Conservation (phyloP, 306 rosid species). For the Acacia confusa region DNA sequence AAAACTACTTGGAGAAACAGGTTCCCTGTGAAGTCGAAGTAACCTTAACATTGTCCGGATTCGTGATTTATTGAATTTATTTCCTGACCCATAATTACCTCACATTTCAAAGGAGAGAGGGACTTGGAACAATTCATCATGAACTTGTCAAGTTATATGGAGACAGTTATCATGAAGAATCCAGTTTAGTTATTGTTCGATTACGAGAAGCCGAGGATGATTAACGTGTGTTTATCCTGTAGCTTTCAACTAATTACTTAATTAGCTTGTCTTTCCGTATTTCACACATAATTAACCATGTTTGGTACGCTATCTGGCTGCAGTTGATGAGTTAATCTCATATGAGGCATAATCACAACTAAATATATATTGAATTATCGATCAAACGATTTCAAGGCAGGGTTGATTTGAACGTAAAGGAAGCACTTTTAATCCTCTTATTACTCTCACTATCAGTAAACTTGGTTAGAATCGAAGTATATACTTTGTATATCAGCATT, state of each 20-base stretch:
- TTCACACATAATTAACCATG: not conserved
- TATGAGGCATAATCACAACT: not conserved
- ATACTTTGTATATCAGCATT: not conserved
- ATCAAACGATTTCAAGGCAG: not conserved
- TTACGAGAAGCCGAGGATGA: not conserved
- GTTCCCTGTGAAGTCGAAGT: conserved; percentile 15
- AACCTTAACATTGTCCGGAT: not conserved
- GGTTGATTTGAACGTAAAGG: not conserved
- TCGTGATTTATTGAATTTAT: not conserved
- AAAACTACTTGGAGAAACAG: conserved; percentile 4
- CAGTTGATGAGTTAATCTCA: conserved; percentile 6
- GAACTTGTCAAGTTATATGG: not conserved
- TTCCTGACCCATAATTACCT: not conserved
- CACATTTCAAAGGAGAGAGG: not conserved
- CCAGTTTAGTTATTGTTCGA: not conserved
- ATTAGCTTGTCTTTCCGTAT: not conserved
- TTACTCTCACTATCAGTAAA: not conserved
- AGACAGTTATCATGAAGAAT: not conserved
- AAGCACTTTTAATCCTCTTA: not conserved
- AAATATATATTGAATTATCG: not conserved
- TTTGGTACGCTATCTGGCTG: not conserved
- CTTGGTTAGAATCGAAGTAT: not conserved
- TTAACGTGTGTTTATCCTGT: not conserved
- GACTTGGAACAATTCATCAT: not conserved
- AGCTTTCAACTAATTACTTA: not conserved